These are phyloP conservation scores for Leptomonas pyrrhocoris DNA, from an alignment of 208 protist genomes.

Conservation along the genomic window DNA sequence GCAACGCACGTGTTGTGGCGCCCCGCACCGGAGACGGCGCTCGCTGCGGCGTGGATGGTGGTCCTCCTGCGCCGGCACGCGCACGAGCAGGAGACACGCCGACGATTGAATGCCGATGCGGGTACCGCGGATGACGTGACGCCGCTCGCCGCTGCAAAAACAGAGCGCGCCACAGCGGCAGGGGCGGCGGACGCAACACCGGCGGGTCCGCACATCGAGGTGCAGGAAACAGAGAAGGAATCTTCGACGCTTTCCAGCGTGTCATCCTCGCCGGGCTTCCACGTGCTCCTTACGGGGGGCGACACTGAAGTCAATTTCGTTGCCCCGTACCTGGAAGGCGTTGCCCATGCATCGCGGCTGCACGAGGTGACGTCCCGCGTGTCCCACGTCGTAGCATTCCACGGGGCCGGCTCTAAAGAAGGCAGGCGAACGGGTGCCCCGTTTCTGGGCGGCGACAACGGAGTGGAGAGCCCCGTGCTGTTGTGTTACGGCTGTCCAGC, in stretches of 20 bases:
- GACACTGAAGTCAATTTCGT: conserved; percentile 11
- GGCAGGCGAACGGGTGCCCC: not conserved
- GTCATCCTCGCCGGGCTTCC: not conserved
- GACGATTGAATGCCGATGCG: too few relatives aligned
- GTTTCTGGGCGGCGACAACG: too few relatives aligned
- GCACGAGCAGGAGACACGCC: not conserved
- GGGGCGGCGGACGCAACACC: too few relatives aligned
- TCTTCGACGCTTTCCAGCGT: not conserved
- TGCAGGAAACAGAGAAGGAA: not conserved
- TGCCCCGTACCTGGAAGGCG: not conserved
- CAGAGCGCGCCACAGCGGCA: too few relatives aligned
- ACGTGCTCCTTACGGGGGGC: conserved; percentile 17
- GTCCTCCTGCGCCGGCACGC: conserved; percentile 1
- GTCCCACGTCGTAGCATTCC: not conserved
- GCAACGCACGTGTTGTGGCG: conserved; percentile 16
- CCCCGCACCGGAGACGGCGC: conserved; percentile 11
- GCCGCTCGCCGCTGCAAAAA: too few relatives aligned
- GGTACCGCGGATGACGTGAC: too few relatives aligned
- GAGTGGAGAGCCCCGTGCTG: not conserved
- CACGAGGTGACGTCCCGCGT: not conserved
- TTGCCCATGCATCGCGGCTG: not conserved
- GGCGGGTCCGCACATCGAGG: not conserved
- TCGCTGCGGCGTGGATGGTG: conserved; percentile 7
- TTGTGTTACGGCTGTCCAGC: conserved; percentile 21
- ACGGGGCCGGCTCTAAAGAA: not conserved